Conservation (phyloP, 1,284 basidiomycete species). For the Austroboletus novae-zelandiae region DNA sequence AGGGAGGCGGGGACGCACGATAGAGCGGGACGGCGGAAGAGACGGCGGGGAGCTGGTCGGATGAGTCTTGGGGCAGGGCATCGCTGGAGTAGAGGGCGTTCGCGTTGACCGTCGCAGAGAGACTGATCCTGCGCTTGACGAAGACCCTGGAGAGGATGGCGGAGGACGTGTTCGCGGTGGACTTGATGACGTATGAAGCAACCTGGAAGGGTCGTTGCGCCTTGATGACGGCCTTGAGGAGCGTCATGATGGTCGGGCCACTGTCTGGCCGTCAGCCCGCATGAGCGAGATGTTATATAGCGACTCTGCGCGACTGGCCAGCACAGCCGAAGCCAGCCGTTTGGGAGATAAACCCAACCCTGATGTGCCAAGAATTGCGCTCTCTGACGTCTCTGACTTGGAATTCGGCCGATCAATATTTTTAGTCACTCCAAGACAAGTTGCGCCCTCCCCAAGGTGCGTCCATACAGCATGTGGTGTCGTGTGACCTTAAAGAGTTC, state of each 20-base stretch:
- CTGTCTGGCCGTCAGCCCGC: too few species aligned
- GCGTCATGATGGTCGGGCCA: conserved; percentile 19
- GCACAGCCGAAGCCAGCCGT: too few species aligned
- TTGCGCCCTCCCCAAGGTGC: too few species aligned
- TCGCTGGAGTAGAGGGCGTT: conserved; percentile 38
- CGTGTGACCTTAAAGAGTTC: conserved; percentile 86
- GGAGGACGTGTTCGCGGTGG: conserved; percentile 50
- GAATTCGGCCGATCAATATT: too few species aligned
- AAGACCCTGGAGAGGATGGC: conserved; percentile 48
- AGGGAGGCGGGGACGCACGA: conserved; percentile 37
- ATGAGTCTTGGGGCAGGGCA: conserved; percentile 26
- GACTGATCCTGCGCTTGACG: conserved; percentile 43
- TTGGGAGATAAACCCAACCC: too few species aligned
- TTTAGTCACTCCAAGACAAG: too few species aligned
- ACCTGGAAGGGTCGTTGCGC: conserved; percentile 50
- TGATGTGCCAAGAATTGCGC: too few species aligned
- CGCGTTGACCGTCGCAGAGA: conserved; percentile 33
- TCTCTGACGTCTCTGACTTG: too few species aligned
- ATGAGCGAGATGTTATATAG: too few species aligned
- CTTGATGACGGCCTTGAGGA: conserved; percentile 34
- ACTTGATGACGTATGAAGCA: conserved; percentile 46
- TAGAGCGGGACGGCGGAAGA: conserved; percentile 46
- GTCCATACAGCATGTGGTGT: conserved; percentile 28
- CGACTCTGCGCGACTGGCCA: too few species aligned
- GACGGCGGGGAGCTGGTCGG: conserved; percentile 28